A percentile compares a stretch with the other conserved stretches of the same genome.
These are phyloP conservation scores for Cornus suecica DNA, from an alignment of 148 eudicot species.

Conservation along the genomic window DNA sequence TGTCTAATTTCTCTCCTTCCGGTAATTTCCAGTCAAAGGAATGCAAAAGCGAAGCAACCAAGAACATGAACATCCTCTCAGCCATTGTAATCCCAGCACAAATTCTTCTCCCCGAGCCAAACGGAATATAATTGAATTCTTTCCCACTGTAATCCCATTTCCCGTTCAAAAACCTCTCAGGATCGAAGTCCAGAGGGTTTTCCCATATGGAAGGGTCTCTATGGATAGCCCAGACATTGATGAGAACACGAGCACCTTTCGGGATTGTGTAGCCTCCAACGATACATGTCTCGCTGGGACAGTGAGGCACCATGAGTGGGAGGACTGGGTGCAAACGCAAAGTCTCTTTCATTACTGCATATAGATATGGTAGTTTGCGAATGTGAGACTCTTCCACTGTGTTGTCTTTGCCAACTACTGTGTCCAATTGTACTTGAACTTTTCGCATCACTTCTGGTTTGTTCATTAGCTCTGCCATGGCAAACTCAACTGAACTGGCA, in stretches of 20 bases:
- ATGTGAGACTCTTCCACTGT: not conserved
- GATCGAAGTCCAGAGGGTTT: not conserved
- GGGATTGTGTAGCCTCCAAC: constrained; percentile 6
- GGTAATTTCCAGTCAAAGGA: constrained; percentile 43
- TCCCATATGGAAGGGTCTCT: constrained; percentile 14
- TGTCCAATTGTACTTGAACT: not conserved
- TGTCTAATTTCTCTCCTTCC: constrained; percentile 28
- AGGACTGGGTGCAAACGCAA: not conserved
- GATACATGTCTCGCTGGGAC: not conserved
- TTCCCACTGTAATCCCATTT: constrained; percentile 10
- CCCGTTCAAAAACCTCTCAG: constrained; percentile 9
- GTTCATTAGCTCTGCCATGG: not conserved
- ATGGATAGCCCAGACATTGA: constrained; percentile 6
- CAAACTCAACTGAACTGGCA: not conserved
- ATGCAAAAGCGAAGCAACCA: constrained; percentile 38
- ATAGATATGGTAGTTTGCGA: not conserved
- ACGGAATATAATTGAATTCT: constrained; percentile 10
- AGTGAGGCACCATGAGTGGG: not conserved
- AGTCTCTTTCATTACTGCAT: not conserved
- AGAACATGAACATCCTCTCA: constrained; percentile 32
- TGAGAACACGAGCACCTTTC: not conserved
- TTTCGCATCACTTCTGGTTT: not conserved
- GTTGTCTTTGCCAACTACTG: not conserved
- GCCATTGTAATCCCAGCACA: constrained; percentile 24
- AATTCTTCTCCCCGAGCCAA: constrained; percentile 16